Evolutionary conservation across 129 eudicot genomes (phyloP).

Genomic region (Kitagawia praeruptora): DNA sequence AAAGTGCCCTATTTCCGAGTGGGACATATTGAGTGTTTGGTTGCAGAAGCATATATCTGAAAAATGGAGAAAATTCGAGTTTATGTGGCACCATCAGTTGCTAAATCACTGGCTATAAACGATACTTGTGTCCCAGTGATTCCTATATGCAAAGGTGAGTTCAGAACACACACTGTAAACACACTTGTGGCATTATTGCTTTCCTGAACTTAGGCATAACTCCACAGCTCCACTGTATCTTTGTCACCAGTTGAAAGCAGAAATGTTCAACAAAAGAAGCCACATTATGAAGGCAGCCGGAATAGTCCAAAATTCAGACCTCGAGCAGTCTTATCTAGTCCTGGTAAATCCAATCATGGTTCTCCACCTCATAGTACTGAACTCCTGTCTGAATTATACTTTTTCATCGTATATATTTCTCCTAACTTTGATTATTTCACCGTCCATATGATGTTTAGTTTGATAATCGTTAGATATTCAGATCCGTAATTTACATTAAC

Average conservation of each 20-base stretch:
- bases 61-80: background rate
- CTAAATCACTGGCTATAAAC: background rate
- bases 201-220: background rate
- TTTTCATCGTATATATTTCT: too few species aligned
- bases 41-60: background rate
- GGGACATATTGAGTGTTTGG: background rate
- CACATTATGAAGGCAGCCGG: background rate
- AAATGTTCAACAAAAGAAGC: background rate
- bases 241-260: background rate
- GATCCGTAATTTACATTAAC: background rate
- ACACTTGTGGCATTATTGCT: background rate
- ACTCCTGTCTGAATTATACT: background rate
- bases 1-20: background rate
- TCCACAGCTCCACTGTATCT: background rate
- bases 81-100: background rate
- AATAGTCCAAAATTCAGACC: background rate
- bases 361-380: background rate
- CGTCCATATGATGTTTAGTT: background rate
- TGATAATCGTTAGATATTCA: background rate
- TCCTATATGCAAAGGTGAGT: slow-evolving; percentile 1
- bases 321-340: background rate
- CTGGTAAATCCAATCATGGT: background rate
- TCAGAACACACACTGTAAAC: background rate
- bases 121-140: background rate
- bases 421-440: background rate